phyloP scores from a whole-genome alignment of 2,329 filamentous ascomycete genomes.

The Chaetomium olivaceum region DNA sequence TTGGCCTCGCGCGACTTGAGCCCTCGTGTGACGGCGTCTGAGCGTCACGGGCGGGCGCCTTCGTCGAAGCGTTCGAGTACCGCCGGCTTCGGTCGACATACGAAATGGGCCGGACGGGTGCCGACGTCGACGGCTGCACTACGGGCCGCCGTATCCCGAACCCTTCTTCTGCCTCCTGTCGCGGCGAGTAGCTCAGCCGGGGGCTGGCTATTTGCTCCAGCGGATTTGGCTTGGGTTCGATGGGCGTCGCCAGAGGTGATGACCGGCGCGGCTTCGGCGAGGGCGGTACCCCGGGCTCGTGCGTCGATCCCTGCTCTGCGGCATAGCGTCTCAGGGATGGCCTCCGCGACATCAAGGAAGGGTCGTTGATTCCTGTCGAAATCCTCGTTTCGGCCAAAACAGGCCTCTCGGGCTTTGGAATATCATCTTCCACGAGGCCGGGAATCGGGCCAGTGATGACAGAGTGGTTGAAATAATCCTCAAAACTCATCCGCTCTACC shows the following conservation, averaged over 20 bases:
- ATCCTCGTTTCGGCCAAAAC: conserved; percentile 40
- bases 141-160: conserved; percentile 54
- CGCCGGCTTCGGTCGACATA: conserved; percentile 43
- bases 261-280: conserved; percentile 46
- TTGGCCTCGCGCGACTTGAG: conserved; percentile 36
- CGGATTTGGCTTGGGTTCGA: conserved; percentile 40
- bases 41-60: conserved; percentile 39
- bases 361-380: conserved; percentile 39
- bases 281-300: conserved; percentile 37
- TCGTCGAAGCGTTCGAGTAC: conserved; percentile 44
- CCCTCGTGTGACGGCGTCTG: conserved; percentile 41
- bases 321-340: conserved; percentile 46
- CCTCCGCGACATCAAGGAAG: conserved; percentile 37
- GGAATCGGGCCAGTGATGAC: conserved; percentile 77
- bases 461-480: conserved; percentile 76
- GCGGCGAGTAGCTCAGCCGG: conserved; percentile 45
- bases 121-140: conserved; percentile 50
- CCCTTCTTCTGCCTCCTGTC: conserved; percentile 50
- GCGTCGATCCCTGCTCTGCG: conserved; percentile 41
- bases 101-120: conserved; percentile 45
- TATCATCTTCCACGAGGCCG: conserved; percentile 75
- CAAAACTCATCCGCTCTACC: conserved; percentile 80
- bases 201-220: conserved; percentile 34
- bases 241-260: conserved; percentile 48
- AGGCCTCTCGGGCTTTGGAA: conserved; percentile 46